phyloP scores from a whole-genome alignment of 2,329 filamentous ascomycete species.

The Knoxdaviesia capensis region DNA sequence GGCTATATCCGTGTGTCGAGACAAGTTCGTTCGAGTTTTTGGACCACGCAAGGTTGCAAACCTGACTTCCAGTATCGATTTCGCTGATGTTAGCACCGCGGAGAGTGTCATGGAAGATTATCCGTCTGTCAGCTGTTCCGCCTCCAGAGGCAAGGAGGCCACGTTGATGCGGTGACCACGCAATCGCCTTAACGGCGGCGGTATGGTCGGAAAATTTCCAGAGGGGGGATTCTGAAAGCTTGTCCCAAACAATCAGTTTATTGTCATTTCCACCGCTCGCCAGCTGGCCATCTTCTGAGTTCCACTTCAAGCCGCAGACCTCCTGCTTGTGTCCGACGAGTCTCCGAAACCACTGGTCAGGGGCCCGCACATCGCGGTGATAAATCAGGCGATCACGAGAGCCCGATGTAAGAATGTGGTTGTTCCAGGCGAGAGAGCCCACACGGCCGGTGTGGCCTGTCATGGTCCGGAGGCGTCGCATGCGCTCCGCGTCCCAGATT shows the following conservation, averaged over 20 bases:
- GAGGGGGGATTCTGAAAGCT: slow-evolving; percentile 73
- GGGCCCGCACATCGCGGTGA: slow-evolving; percentile 83
- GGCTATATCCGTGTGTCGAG: slow-evolving; percentile 88
- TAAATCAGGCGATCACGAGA: slow-evolving; percentile 87
- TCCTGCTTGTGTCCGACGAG: slow-evolving; percentile 94
- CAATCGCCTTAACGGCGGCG: slow-evolving; percentile 90
- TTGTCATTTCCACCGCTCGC: slow-evolving; percentile 97
- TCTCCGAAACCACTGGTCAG: slow-evolving; percentile 74
- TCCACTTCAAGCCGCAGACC: slow-evolving; percentile 93
- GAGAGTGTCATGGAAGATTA: slow-evolving; percentile 94
- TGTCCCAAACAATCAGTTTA: slow-evolving; percentile 97
- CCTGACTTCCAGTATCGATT: slow-evolving; percentile 90
- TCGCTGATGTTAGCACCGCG: slow-evolving; percentile 68
- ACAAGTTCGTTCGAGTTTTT: slow-evolving; percentile 97
- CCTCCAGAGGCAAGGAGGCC: slow-evolving; percentile 89
- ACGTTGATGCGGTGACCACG: slow-evolving; percentile 92
- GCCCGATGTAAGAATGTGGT: slow-evolving; percentile 88
- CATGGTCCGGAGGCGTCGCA: slow-evolving; percentile 79
- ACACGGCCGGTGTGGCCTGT: slow-evolving; percentile 87
- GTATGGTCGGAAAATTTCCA: slow-evolving; percentile 92
- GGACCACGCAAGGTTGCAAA: slow-evolving; percentile 96
- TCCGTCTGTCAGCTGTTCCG: slow-evolving; percentile 84
- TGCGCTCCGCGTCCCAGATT: slow-evolving; percentile 89
- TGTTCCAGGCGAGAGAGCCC: slow-evolving; percentile 91
- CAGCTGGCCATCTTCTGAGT: slow-evolving; percentile 83